These are phyloP conservation scores for Penicillium aurantiogriseum DNA, from an alignment of 2,329 filamentous ascomycete genomes.

Conservation along the genomic window DNA sequence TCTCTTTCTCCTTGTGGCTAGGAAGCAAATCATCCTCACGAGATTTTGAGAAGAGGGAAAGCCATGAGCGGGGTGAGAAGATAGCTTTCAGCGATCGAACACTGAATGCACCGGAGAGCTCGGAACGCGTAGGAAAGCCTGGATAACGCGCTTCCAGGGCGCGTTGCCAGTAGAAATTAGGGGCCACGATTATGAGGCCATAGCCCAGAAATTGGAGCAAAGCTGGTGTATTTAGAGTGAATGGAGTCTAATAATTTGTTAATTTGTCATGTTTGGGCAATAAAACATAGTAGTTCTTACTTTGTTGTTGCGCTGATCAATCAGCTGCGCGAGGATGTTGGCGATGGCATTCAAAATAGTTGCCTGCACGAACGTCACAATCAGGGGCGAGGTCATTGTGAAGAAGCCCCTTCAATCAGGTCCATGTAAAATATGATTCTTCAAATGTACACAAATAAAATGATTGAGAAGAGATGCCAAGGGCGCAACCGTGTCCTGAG, in stretches of 20 bases:
- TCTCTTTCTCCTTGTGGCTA: conserved; percentile 23
- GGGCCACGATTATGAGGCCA: conserved; percentile 69
- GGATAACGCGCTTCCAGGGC: conserved; percentile 75
- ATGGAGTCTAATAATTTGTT: conserved; percentile 49
- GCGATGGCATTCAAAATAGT: conserved; percentile 40
- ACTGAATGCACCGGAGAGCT: conserved; percentile 17
- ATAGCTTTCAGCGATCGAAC: conserved; percentile 8
- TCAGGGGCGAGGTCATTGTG: conserved; percentile 31
- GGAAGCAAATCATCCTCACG: conserved; percentile 15
- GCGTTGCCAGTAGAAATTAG: conserved; percentile 84
- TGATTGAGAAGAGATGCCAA: conserved; percentile 10
- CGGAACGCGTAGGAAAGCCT: conserved; percentile 50
- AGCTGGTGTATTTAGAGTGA: conserved; percentile 64
- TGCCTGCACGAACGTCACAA: conserved; percentile 38
- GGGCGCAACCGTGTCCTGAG: conserved; percentile 27
- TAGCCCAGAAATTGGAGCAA: conserved; percentile 77
- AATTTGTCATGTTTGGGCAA: not conserved
- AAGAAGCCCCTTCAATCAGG: not conserved
- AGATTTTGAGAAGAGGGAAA: conserved; percentile 6
- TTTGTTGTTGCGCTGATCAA: conserved; percentile 37
- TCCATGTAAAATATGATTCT: conserved; percentile 10
- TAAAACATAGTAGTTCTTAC: conserved; percentile 21
- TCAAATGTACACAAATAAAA: not conserved
- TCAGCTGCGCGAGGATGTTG: conserved; percentile 40
- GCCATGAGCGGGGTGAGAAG: conserved; percentile 13